A percentile compares a stretch with the other conserved stretches of the same genome.
Evolutionary conservation across 306 rosid species (phyloP).

Genomic region (Corylus americana): DNA sequence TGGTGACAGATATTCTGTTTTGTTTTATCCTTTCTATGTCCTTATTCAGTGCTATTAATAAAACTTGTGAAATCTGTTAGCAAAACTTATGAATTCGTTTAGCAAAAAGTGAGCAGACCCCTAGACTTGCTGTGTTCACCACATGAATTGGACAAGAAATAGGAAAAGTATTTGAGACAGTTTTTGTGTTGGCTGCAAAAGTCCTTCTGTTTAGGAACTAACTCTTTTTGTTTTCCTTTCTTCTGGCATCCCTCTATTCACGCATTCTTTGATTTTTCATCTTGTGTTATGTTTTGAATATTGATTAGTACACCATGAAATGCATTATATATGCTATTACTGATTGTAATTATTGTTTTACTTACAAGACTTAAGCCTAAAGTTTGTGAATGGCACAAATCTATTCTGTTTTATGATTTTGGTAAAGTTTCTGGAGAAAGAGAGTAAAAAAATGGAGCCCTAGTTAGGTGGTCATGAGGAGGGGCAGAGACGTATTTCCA

Average conservation of each 20-base stretch:
- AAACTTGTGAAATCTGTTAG: neutral
- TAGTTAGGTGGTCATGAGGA: no score
- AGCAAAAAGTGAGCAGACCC: neutral
- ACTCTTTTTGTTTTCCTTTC: no score
- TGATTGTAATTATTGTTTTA: neutral
- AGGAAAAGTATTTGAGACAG: neutral
- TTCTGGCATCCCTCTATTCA: neutral
- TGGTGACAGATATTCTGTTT: neutral
- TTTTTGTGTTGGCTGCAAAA: neutral
- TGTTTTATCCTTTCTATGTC: neutral
- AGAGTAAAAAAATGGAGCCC: no score
- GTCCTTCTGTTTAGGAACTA: neutral
- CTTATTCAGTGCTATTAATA: no score
- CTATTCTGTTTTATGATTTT: neutral
- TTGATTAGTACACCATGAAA: no score
- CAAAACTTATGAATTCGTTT: neutral
- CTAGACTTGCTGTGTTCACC: neutral
- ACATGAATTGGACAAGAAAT: neutral
- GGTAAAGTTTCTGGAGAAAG: neutral
- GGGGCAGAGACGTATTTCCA: no score
- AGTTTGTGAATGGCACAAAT: neutral
- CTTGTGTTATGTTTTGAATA: neutral
- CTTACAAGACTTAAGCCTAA: neutral
- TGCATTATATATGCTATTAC: no score
- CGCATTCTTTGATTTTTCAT: no score